A percentile compares a stretch with the other conserved stretches of the same genome.
Evolutionary conservation across 2,329 filamentous ascomycete genomes (phyloP).

Genomic region (Phaeoacremonium minimum): DNA sequence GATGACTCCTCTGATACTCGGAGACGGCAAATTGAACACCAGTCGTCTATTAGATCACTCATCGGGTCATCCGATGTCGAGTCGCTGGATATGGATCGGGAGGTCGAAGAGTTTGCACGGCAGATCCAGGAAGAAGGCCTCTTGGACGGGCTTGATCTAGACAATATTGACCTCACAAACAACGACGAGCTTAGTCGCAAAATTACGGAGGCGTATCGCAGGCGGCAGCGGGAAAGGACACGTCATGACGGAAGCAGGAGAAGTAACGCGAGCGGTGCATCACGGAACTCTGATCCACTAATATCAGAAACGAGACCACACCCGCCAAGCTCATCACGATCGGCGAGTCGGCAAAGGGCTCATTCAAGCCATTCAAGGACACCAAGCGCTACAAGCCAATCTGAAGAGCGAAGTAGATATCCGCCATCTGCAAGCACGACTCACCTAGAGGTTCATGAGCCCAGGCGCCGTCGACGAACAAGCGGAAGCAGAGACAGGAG

Average conservation of each 20-base stretch:
- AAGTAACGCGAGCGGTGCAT: slow-evolving; percentile 32
- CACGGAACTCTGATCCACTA: slow-evolving; percentile 27
- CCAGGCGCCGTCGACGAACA: slow-evolving; percentile 42
- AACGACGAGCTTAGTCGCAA: slow-evolving; percentile 88
- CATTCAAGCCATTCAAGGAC: slow-evolving; percentile 43
- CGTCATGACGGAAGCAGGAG: slow-evolving; percentile 42
- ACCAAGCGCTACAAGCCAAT: slow-evolving; percentile 35
- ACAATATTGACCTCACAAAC: slow-evolving; percentile 76
- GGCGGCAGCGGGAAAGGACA: slow-evolving; percentile 64
- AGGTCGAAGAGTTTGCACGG: slow-evolving; percentile 83
- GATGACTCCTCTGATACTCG: slow-evolving; percentile 31
- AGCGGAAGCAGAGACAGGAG: slow-evolving; percentile 46
- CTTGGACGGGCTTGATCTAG: slow-evolving; percentile 81
- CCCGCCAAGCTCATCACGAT: slow-evolving; percentile 17
- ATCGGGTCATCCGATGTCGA: slow-evolving; percentile 77
- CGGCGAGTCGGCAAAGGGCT: slow-evolving; percentile 27
- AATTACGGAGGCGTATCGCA: slow-evolving; percentile 83
- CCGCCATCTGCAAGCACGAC: slow-evolving; percentile 40
- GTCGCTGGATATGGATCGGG: slow-evolving; percentile 74
- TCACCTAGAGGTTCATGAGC: slow-evolving; percentile 44
- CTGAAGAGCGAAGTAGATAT: slow-evolving; percentile 47
- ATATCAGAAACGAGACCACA: slow-evolving; percentile 19
- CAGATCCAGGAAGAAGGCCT: slow-evolving; percentile 86
- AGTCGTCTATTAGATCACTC: slow-evolving; percentile 80
- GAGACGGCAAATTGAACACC: slow-evolving; percentile 72